Conservation (phyloP, 352 stramenopile genomes). For the Phytophthora melonis region DNA sequence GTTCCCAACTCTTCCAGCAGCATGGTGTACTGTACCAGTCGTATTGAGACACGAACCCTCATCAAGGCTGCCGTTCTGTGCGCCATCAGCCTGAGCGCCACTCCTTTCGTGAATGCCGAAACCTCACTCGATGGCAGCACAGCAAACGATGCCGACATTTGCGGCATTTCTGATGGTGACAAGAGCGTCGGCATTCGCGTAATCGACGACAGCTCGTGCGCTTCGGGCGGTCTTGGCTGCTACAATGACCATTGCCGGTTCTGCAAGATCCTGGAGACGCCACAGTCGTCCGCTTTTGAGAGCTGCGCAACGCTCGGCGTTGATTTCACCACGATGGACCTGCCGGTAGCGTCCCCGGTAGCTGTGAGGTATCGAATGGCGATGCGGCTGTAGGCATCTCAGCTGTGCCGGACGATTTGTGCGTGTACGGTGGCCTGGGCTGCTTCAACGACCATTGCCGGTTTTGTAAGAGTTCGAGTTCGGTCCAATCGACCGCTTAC, state of each 20-base stretch:
- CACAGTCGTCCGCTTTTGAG: conserved; percentile 44
- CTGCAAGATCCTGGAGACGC: conserved; percentile 17
- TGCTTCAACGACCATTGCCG: conserved; percentile 49
- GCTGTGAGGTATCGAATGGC: conserved; percentile 23
- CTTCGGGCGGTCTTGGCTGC: neutral
- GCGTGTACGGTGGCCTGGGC: conserved; percentile 40
- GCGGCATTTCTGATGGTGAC: neutral
- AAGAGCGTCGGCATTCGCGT: neutral
- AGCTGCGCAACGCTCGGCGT: conserved; percentile 33
- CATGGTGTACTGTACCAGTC: conserved; percentile 37
- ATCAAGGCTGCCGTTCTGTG: conserved; percentile 38
- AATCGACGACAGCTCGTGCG: neutral
- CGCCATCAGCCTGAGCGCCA: conserved; percentile 27
- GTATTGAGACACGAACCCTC: conserved; percentile 24
- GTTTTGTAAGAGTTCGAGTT: conserved; percentile 47
- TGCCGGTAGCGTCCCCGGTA: conserved; percentile 14
- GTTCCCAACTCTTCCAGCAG: conserved; percentile 4
- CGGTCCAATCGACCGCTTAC: conserved; percentile 33
- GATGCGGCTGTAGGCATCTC: conserved; percentile 43
- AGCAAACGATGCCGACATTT: conserved; percentile 5
- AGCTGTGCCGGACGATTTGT: conserved; percentile 44
- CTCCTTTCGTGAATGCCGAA: conserved; percentile 12
- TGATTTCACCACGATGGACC: neutral
- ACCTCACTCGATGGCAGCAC: neutral
- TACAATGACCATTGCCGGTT: neutral